Conservation (phyloP, 768 basidiomycete species). For the Leccinum sublutescens region DNA sequence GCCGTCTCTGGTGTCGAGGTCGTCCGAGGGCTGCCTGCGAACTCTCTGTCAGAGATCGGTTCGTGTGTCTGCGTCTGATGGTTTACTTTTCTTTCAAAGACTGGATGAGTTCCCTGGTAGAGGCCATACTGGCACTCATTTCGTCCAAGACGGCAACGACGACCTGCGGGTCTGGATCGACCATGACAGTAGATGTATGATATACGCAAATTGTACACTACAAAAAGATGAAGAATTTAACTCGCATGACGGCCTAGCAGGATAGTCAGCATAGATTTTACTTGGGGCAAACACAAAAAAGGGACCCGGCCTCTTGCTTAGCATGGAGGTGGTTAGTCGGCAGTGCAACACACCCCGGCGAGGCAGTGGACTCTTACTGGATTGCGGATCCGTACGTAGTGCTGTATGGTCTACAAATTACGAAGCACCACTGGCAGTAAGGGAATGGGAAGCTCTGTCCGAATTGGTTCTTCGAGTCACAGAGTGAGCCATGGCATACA, state of each 20-base stretch:
- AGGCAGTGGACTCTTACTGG: too few species aligned
- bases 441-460: too few species aligned
- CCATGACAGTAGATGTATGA: conserved; percentile 16
- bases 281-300: too few species aligned
- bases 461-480: too few species aligned
- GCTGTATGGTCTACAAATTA: too few species aligned
- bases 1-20: conserved; percentile 64
- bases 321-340: too few species aligned
- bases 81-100: conserved; percentile 55
- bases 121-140: conserved; percentile 61
- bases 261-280: too few species aligned
- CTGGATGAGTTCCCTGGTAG: conserved; percentile 56
- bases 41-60: conserved; percentile 14
- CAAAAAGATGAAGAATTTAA: not conserved
- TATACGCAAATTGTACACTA: conserved; percentile 4
- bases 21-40: conserved; percentile 17
- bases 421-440: too few species aligned
- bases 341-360: conserved; percentile 13
- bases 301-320: too few species aligned
- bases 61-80: not conserved
- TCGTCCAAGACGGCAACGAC: conserved; percentile 41
- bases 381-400: too few species aligned
- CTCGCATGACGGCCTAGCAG: too few species aligned
- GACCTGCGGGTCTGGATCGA: conserved; percentile 5
- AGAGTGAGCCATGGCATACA: too few species aligned